Percentiles rank a stretch among this genome's conserved stretches.
Conservation (phyloP, 164 flowering plant species). For the Stephania cephalantha region DNA sequence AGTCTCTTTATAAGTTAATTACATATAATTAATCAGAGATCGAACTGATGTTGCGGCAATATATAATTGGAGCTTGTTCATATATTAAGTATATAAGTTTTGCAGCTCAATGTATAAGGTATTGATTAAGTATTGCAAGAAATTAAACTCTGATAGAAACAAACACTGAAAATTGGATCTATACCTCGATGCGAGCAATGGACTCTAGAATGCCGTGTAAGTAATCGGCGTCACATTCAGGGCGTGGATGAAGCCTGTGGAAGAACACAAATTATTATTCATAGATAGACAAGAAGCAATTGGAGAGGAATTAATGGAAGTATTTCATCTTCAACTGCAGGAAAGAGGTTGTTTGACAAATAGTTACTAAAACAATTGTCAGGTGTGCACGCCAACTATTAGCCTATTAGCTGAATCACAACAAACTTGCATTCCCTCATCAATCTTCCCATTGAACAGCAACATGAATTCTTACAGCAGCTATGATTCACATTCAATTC, state of each 20-base stretch:
- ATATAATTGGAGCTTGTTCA: background rate
- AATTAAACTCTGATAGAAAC: background rate
- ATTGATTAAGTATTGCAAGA: background rate
- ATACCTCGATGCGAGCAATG: conserved; percentile 92
- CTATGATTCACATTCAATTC: too few relatives aligned
- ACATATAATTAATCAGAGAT: background rate
- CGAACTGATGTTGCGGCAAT: background rate
- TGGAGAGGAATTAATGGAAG: background rate
- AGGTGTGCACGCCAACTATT: too few relatives aligned
- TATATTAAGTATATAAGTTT: too few relatives aligned
- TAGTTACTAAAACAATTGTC: too few relatives aligned
- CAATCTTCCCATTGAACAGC: too few relatives aligned
- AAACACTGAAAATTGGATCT: background rate
- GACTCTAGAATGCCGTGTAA: conserved; percentile 94
- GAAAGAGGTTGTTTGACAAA: too few relatives aligned
- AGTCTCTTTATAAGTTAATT: background rate
- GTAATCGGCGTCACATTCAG: conserved; percentile 69
- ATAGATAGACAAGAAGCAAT: background rate
- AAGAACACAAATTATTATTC: background rate
- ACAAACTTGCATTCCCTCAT: too few relatives aligned
- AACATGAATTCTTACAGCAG: too few relatives aligned
- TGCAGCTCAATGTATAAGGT: background rate
- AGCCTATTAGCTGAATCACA: too few relatives aligned
- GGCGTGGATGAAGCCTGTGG: conserved; percentile 79
- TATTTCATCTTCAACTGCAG: too few relatives aligned